Conservation (phyloP, 2,329 filamentous ascomycete genomes). For the Paraphoma chrysanthemicola region DNA sequence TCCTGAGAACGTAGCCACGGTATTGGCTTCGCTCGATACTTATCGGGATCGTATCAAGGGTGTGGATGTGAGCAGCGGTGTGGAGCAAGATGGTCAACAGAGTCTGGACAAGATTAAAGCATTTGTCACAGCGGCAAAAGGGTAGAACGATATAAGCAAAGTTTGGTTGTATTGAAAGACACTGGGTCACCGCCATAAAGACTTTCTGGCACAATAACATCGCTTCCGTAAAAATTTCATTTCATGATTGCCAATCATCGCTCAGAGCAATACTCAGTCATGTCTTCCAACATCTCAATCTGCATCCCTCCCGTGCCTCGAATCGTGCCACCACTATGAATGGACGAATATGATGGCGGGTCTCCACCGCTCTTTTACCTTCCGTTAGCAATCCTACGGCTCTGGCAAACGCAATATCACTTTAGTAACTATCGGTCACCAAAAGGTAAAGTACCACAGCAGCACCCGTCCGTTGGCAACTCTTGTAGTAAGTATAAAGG, state of each 20-base stretch:
- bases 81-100: slow-evolving; percentile 81
- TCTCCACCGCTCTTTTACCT: slow-evolving; percentile 18
- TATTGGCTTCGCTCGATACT: slow-evolving; percentile 69
- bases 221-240: background rate
- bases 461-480: background rate
- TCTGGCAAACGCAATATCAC: slow-evolving; percentile 16
- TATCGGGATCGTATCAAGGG: slow-evolving; percentile 71
- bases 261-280: too few species aligned
- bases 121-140: slow-evolving; percentile 77
- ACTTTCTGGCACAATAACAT: too few species aligned
- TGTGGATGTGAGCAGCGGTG: slow-evolving; percentile 93
- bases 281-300: too few species aligned
- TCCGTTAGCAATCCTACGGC: background rate
- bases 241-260: background rate
- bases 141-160: slow-evolving; percentile 5
- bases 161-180: too few species aligned
- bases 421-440: slow-evolving; percentile 3
- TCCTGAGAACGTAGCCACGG: slow-evolving; percentile 76
- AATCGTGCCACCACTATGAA: too few species aligned
- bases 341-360: background rate
- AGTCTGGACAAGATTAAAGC: slow-evolving; percentile 78
- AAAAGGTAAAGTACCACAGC: slow-evolving; percentile 13
- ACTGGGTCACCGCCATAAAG: too few species aligned
- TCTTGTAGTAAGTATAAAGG: background rate
- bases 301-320: too few species aligned